Evolutionary conservation across 805 yeast genomes (phyloP).

Genomic region (Sungouiozyma intestinalis): DNA sequence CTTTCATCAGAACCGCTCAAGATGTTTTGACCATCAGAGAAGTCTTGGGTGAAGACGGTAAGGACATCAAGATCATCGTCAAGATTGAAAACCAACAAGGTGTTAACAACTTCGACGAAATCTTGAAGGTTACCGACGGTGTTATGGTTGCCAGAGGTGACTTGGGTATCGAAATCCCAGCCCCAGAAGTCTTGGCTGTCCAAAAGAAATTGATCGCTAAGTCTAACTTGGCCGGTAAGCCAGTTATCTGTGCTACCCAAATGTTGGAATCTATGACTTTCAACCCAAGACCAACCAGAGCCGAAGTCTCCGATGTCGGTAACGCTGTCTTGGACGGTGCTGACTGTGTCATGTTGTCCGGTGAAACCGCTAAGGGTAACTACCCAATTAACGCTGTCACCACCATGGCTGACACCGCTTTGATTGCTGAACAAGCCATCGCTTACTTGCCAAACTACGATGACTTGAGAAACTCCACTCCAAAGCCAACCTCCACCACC

Average conservation of each 20-base stretch:
- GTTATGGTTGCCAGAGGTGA: conserved; percentile 99
- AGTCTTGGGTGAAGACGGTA: conserved; percentile 95
- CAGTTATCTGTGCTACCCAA: conserved; percentile 98
- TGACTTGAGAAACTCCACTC: conserved; percentile 78
- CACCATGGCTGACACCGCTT: conserved; percentile 96
- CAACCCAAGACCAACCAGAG: conserved; percentile 99
- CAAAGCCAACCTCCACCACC: conserved; percentile 82
- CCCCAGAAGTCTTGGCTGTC: conserved; percentile 95
- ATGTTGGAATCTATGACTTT: conserved; percentile 99
- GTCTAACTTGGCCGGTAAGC: conserved; percentile 98
- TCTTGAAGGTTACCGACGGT: conserved; percentile 91
- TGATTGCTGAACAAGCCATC: conserved; percentile 94
- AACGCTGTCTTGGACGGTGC: conserved; percentile 99
- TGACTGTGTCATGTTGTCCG: conserved; percentile 99
- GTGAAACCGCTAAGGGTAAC: conserved; percentile 99
- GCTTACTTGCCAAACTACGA: conserved; percentile 77
- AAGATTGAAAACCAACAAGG: conserved; percentile 99
- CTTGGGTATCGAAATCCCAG: conserved; percentile 98
- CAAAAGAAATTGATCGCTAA: conserved; percentile 98
- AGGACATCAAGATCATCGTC: conserved; percentile 89
- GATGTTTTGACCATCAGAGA: conserved; percentile 86
- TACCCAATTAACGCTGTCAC: conserved; percentile 96
- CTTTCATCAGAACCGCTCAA: conserved; percentile 90
- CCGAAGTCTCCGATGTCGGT: conserved; percentile 98
- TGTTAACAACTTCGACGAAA: conserved; percentile 98